Conservation (phyloP, 192 early-diverging fungal genomes). For the Podila clonocystis region DNA sequence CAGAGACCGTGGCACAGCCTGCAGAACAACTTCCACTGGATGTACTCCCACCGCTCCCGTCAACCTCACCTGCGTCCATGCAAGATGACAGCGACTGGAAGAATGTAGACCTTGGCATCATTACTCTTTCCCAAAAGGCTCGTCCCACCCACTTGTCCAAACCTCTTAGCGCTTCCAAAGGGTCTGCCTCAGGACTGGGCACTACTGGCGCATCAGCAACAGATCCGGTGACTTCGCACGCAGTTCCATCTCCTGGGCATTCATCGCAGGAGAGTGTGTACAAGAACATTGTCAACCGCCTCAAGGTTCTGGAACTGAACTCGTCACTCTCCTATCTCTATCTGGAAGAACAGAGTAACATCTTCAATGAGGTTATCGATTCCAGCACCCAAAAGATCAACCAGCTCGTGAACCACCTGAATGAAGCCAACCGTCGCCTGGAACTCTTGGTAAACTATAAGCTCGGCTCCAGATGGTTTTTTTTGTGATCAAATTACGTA, state of each 20-base stretch:
- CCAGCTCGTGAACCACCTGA: conserved; percentile 71
- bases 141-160: conserved; percentile 25
- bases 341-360: conserved; percentile 79
- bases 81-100: conserved; percentile 38
- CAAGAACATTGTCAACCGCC: conserved; percentile 90
- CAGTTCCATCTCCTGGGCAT: conserved; percentile 24
- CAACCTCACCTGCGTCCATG: conserved; percentile 40
- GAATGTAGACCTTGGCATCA: conserved; percentile 29
- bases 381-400: conserved; percentile 72
- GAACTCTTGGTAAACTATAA: conserved; percentile 61
- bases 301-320: conserved; percentile 82
- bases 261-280: conserved; percentile 79
- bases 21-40: not conserved
- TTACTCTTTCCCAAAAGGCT: conserved; percentile 42
- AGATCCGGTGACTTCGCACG: conserved; percentile 1
- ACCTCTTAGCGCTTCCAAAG: conserved; percentile 17
- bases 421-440: conserved; percentile 70
- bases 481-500: not conserved
- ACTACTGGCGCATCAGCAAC: conserved; percentile 15
- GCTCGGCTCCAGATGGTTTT: not conserved
- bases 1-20: conserved; percentile 2
- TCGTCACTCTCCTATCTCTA: conserved; percentile 78
- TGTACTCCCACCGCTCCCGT: conserved; percentile 10
- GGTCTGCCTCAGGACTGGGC: conserved; percentile 19
- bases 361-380: conserved; percentile 72